Evolutionary conservation across 306 rosid species (phyloP).

Genomic region (Cucumis cinereus): DNA sequence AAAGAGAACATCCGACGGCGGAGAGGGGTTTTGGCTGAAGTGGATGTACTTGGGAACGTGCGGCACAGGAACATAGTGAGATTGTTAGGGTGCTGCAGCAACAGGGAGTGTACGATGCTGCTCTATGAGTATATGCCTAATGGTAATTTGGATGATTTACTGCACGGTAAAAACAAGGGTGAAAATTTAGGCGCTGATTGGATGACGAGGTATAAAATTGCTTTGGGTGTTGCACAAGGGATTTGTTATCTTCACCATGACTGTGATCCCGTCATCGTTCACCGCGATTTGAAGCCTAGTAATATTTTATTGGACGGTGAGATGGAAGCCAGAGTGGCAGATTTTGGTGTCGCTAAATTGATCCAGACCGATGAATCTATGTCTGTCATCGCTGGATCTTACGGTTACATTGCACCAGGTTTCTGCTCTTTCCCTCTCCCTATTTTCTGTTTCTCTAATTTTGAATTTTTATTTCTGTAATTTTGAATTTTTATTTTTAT

Average conservation of each 20-base stretch:
- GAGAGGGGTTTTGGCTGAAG: conserved; percentile 88
- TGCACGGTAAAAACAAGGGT: conserved; percentile 62
- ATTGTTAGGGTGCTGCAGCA: conserved; percentile 87
- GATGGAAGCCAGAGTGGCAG: conserved; percentile 93
- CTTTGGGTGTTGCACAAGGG: conserved; percentile 90
- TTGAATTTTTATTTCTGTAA: not conserved
- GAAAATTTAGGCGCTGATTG: conserved; percentile 68
- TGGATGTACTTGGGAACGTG: conserved; percentile 87
- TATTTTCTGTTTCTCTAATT: not conserved
- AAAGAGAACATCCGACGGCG: conserved; percentile 58
- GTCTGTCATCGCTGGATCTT: conserved; percentile 95
- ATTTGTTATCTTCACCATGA: conserved; percentile 94
- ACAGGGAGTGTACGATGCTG: conserved; percentile 73
- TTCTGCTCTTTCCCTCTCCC: not conserved
- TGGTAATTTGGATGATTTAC: conserved; percentile 65
- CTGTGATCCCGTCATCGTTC: conserved; percentile 81
- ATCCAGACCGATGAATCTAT: conserved; percentile 73
- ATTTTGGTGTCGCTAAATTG: conserved; percentile 87
- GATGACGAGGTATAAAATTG: conserved; percentile 73
- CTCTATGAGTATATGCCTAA: conserved; percentile 93
- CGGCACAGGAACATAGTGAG: conserved; percentile 95
- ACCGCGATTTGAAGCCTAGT: conserved; percentile 85
- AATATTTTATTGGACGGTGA: conserved; percentile 72
- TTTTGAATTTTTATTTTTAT: too few species aligned
- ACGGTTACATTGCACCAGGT: conserved; percentile 99